Percentiles rank a stretch among this genome's conserved stretches.
Evolutionary conservation across 2,329 filamentous ascomycete genomes (phyloP).

Genomic region (Rachicladosporium sp.): DNA sequence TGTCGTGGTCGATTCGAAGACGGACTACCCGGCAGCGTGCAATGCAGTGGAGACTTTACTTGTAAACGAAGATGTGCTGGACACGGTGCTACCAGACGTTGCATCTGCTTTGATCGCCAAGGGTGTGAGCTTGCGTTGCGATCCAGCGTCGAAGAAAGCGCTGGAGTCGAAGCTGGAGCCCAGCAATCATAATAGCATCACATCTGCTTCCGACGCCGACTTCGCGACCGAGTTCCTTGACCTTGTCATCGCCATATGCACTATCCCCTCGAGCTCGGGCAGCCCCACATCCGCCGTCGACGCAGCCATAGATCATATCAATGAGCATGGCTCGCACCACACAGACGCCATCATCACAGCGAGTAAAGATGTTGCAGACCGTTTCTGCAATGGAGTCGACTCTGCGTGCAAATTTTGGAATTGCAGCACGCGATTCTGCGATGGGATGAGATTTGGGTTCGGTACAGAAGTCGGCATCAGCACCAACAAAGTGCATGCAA

Average conservation of each 20-base stretch:
- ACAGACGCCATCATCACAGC: slow-evolving; percentile 82
- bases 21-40: slow-evolving; percentile 87
- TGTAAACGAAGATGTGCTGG: slow-evolving; percentile 60
- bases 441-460: slow-evolving; percentile 95
- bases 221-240: slow-evolving; percentile 84
- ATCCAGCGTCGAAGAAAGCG: slow-evolving; percentile 52
- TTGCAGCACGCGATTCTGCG: slow-evolving; percentile 82
- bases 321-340: slow-evolving; percentile 81
- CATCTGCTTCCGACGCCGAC: slow-evolving; percentile 57
- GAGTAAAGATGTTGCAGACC: slow-evolving; percentile 54
- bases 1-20: slow-evolving; percentile 83
- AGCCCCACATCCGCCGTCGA: slow-evolving; percentile 34
- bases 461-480: slow-evolving; percentile 97
- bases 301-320: slow-evolving; percentile 77
- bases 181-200: slow-evolving; percentile 37
- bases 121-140: slow-evolving; percentile 75
- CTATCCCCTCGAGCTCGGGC: slow-evolving; percentile 38
- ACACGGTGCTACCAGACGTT: slow-evolving; percentile 55
- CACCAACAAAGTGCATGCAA: slow-evolving; percentile 94
- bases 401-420: slow-evolving; percentile 98
- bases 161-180: slow-evolving; percentile 39
- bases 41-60: slow-evolving; percentile 89
- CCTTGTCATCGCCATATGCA: slow-evolving; percentile 72
- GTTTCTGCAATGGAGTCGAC: slow-evolving; percentile 76
- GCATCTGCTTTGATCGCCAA: slow-evolving; percentile 60